A percentile compares a stretch with the other conserved stretches of the same genome.
These are phyloP conservation scores for Ophiocordyceps camponoti-saundersi DNA, from an alignment of 2,329 filamentous ascomycete species.

Conservation along the genomic window DNA sequence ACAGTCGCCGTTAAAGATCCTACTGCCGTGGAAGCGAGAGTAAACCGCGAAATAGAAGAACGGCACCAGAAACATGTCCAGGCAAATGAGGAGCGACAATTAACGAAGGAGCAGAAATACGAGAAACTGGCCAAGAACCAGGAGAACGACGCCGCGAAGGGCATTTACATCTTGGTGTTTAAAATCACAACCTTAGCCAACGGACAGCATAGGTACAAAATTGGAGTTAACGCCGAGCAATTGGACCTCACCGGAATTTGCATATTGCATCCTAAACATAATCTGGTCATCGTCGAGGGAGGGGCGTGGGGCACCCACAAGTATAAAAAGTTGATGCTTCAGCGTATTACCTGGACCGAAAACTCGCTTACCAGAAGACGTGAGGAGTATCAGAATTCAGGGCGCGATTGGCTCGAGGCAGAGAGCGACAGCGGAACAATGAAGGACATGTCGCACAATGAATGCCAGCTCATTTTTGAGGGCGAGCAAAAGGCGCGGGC, in stretches of 20 bases:
- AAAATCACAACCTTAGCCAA: conserved; percentile 80
- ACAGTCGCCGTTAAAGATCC: conserved; percentile 69
- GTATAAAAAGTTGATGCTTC: conserved; percentile 85
- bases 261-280: conserved; percentile 78
- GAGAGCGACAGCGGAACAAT: conserved; percentile 62
- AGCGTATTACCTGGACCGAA: conserved; percentile 90
- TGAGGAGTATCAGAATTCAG: conserved; percentile 42
- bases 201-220: conserved; percentile 84
- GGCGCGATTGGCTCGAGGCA: conserved; percentile 61
- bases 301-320: conserved; percentile 66
- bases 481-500: conserved; percentile 66
- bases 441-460: conserved; percentile 69
- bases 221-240: conserved; percentile 84
- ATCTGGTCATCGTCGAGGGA: conserved; percentile 80
- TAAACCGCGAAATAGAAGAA: conserved; percentile 83
- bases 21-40: conserved; percentile 86
- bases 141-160: conserved; percentile 73
- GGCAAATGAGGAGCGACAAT: conserved; percentile 67
- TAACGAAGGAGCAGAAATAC: conserved; percentile 73
- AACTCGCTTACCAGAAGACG: conserved; percentile 53
- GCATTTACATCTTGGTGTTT: conserved; percentile 76
- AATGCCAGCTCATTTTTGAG: conserved; percentile 75
- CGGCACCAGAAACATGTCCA: conserved; percentile 63
- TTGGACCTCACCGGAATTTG: conserved; percentile 76
- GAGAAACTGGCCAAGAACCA: conserved; percentile 75